Evolutionary conservation across 768 basidiomycete genomes (phyloP).

Genomic region (Amanita brunnescens): DNA sequence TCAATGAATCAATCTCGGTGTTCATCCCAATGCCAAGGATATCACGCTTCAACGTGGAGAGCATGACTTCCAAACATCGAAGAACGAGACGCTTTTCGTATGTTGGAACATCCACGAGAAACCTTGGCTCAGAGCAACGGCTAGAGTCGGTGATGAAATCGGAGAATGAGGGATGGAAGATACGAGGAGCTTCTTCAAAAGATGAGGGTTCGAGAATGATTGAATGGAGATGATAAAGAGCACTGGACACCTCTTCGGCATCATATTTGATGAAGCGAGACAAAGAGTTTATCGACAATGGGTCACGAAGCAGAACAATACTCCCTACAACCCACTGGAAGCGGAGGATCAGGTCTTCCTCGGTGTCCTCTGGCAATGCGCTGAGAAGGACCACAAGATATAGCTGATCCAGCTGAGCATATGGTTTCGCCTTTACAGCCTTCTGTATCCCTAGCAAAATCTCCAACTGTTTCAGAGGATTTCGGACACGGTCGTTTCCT

Average conservation of each 20-base stretch:
- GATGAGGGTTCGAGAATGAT: not conserved
- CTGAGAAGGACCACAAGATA: too few species aligned
- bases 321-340: not conserved
- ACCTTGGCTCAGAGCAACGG: not conserved
- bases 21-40: not conserved
- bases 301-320: not conserved
- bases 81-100: not conserved
- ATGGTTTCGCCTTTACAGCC: too few species aligned
- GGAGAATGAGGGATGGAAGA: not conserved
- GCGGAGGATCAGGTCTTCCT: too few species aligned
- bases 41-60: not conserved
- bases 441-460: not conserved
- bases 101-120: not conserved
- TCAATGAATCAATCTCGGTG: too few species aligned
- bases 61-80: not conserved
- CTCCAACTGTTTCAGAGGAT: not conserved
- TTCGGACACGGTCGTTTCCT: not conserved
- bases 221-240: not conserved
- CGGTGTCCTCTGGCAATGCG: too few species aligned
- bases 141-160: not conserved
- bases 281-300: too few species aligned
- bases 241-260: not conserved
- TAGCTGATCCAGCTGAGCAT: too few species aligned
- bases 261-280: too few species aligned
- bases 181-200: not conserved